These are phyloP conservation scores for Fraxinus albicans DNA, from an alignment of 305 asterid species.

Conservation along the genomic window DNA sequence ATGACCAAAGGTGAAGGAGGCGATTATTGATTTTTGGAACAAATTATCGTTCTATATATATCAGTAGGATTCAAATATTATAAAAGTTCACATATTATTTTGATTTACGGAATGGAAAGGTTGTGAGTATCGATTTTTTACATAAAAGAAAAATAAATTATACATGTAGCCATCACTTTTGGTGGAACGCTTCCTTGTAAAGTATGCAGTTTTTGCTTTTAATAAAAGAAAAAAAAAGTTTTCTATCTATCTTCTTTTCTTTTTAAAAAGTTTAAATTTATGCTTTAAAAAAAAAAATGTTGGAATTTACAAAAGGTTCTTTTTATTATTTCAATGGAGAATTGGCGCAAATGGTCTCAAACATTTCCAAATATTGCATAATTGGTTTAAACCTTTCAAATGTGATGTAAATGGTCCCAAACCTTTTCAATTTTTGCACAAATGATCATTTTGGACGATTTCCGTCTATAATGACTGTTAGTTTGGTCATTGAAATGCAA, in stretches of 20 bases:
- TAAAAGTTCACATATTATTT: neutral
- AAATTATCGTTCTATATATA: neutral
- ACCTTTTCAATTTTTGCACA: neutral
- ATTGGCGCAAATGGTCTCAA: neutral
- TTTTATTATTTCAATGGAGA: neutral
- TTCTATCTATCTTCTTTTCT: neutral
- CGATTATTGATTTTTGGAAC: neutral
- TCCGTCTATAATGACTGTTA: neutral
- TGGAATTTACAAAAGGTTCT: neutral
- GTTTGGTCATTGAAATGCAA: neutral
- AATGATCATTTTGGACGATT: neutral
- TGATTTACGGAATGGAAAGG: neutral
- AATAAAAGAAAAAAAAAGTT: neutral
- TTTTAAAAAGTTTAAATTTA: neutral
- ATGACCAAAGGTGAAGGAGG: neutral
- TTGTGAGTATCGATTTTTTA: neutral
- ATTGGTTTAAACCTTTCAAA: neutral
- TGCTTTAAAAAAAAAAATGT: neutral
- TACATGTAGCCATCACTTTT: neutral
- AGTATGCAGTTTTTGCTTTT: neutral
- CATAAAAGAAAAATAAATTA: neutral
- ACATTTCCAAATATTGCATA: neutral
- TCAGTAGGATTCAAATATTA: neutral
- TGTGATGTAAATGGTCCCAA: neutral
- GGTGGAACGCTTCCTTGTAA: neutral